Percentiles rank a stretch among this genome's conserved stretches.
Conservation (phyloP, 2,329 filamentous ascomycete species). For the Ophiostoma tasmaniense region DNA sequence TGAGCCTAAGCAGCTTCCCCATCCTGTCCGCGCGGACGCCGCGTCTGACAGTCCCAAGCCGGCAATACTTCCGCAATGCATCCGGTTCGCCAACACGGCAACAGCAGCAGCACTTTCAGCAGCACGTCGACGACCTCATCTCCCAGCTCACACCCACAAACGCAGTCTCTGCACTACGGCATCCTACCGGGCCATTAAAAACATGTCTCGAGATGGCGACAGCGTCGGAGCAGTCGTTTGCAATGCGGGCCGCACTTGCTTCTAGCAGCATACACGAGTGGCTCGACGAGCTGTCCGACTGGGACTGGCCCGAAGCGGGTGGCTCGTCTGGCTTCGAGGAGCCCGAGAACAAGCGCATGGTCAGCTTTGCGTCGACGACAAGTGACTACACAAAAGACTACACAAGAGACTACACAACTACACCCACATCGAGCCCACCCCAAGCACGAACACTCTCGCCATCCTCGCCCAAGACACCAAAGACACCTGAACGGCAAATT, state of each 20-base stretch:
- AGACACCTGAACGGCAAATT: slow-evolving; percentile 16
- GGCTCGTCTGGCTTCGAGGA: slow-evolving; percentile 48
- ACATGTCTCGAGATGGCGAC: slow-evolving; percentile 55
- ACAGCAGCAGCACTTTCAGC: slow-evolving; percentile 22
- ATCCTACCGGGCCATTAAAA: slow-evolving; percentile 44
- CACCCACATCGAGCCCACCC: slow-evolving; percentile 12
- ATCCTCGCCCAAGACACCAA: slow-evolving; percentile 15
- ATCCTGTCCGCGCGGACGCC: slow-evolving; percentile 29
- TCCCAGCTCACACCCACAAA: slow-evolving; percentile 51
- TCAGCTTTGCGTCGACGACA: not conserved
- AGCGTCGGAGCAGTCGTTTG: slow-evolving; percentile 60
- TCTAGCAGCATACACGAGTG: slow-evolving; percentile 65
- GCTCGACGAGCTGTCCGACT: slow-evolving; percentile 59
- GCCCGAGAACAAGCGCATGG: slow-evolving; percentile 24
- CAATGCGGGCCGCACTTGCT: slow-evolving; percentile 59
- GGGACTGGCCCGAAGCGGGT: slow-evolving; percentile 45
- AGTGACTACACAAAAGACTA: not conserved
- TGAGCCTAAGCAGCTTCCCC: slow-evolving; percentile 29
- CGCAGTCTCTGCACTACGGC: slow-evolving; percentile 51
- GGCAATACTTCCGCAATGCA: slow-evolving; percentile 30
- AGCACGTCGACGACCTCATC: slow-evolving; percentile 47
- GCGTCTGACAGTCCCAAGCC: slow-evolving; percentile 32
- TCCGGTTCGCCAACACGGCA: slow-evolving; percentile 41
- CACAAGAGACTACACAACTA: not conserved
- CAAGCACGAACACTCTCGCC: not conserved